Evolutionary conservation across 768 basidiomycete species (phyloP).

Genomic region (Exidia glandulosa): DNA sequence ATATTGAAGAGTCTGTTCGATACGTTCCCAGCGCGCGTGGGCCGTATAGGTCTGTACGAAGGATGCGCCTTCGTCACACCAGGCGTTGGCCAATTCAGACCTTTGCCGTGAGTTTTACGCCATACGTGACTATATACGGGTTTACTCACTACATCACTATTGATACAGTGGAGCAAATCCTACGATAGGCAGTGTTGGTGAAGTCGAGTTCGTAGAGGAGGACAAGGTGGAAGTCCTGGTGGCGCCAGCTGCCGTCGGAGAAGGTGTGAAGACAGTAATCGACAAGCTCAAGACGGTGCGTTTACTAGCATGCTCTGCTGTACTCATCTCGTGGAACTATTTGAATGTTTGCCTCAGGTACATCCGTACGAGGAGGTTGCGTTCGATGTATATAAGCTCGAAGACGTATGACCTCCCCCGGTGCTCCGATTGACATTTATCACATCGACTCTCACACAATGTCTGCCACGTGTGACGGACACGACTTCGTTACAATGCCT

Average conservation of each 20-base stretch:
- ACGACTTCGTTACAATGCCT: too few relatives aligned
- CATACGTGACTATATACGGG: slow-evolving; percentile 18
- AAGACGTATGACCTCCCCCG: slow-evolving; percentile 21
- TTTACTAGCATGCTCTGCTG: neutral
- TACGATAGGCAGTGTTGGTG: slow-evolving; percentile 30
- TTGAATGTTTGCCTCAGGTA: slow-evolving; percentile 21
- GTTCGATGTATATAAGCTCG: slow-evolving; percentile 42
- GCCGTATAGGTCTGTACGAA: slow-evolving; percentile 42
- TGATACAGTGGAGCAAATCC: slow-evolving; percentile 34
- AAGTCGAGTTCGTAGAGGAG: slow-evolving; percentile 40
- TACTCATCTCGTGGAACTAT: neutral
- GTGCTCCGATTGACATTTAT: too few relatives aligned
- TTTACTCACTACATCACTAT: slow-evolving; percentile 30
- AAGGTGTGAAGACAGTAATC: slow-evolving; percentile 30
- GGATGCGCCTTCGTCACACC: slow-evolving; percentile 43
- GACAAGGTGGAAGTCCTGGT: slow-evolving; percentile 43
- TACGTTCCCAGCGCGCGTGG: slow-evolving; percentile 31
- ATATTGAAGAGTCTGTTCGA: slow-evolving; percentile 37
- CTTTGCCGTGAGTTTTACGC: neutral
- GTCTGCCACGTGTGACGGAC: too few relatives aligned
- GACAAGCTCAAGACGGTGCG: slow-evolving; percentile 36
- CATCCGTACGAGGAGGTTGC: slow-evolving; percentile 51
- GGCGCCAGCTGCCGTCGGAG: slow-evolving; percentile 22
- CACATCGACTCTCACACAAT: too few relatives aligned
- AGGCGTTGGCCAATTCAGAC: slow-evolving; percentile 35